A percentile compares a stretch with the other conserved stretches of the same genome.
phyloP scores from a whole-genome alignment of 768 basidiomycete genomes.

The Tricholomella constricta region DNA sequence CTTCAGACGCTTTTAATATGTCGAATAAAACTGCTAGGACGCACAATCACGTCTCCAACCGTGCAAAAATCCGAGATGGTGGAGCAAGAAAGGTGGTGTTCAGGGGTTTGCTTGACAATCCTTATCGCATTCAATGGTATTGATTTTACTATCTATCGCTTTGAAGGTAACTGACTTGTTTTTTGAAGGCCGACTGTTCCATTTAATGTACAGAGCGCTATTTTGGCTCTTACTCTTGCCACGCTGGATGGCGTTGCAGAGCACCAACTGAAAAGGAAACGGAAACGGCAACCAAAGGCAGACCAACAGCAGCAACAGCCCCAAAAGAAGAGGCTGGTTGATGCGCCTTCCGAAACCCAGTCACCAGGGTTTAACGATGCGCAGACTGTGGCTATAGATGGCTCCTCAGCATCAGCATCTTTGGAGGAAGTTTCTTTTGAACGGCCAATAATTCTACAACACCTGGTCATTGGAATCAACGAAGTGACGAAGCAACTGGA shows the following conservation, averaged over 20 bases:
- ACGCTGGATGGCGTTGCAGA: conserved; percentile 52
- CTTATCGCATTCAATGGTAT: conserved; percentile 71
- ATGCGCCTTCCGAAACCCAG: neutral
- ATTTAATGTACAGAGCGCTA: conserved; percentile 59
- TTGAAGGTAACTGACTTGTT: conserved; percentile 8
- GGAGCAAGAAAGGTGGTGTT: conserved; percentile 65
- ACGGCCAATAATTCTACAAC: conserved; percentile 43
- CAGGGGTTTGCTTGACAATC: conserved; percentile 72
- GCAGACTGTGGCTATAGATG: neutral
- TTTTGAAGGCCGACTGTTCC: conserved; percentile 62
- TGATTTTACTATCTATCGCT: conserved; percentile 13
- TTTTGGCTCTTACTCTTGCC: conserved; percentile 53
- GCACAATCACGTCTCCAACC: conserved; percentile 63
- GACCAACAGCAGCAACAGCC: neutral
- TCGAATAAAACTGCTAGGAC: conserved; percentile 50
- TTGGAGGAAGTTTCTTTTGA: conserved; percentile 4
- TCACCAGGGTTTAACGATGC: neutral
- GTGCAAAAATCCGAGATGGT: conserved; percentile 47
- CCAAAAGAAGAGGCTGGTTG: conserved; percentile 14
- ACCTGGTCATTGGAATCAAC: conserved; percentile 74
- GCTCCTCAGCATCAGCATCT: neutral
- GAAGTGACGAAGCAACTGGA: conserved; percentile 77
- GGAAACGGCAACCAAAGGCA: conserved; percentile 38
- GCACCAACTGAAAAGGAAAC: conserved; percentile 43
- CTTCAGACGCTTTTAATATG: conserved; percentile 33